Percentiles rank a stretch among this genome's conserved stretches.
These are phyloP conservation scores for Xylariaceae sp. DNA, from an alignment of 2,329 filamentous ascomycete species.

Conservation along the genomic window DNA sequence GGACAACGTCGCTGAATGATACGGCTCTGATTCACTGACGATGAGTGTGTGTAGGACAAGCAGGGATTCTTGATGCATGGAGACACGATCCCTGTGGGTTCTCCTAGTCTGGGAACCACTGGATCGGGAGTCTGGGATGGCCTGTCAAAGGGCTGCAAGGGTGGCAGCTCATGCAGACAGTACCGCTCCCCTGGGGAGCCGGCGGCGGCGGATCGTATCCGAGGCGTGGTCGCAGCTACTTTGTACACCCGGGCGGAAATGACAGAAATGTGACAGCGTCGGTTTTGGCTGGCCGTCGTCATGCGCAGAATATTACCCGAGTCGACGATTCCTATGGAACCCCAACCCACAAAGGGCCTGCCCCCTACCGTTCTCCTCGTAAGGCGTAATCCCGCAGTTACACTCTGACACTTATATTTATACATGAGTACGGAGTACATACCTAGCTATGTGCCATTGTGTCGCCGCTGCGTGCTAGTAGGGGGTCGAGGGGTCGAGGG, in stretches of 20 bases:
- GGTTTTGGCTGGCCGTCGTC: constrained; percentile 4
- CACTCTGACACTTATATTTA: neutral
- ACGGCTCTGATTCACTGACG: neutral
- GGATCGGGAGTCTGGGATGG: constrained; percentile 18
- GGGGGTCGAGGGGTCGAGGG: neutral
- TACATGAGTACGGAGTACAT: neutral
- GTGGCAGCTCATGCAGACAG: constrained; percentile 16
- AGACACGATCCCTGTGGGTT: constrained; percentile 3
- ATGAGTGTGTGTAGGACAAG: neutral
- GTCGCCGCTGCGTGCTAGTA: neutral
- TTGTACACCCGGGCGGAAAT: neutral
- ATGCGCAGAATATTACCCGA: constrained; percentile 6
- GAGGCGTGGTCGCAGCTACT: constrained; percentile 3
- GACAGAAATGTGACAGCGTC: neutral
- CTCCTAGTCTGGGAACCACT: constrained; percentile 11
- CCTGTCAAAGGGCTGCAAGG: constrained; percentile 14
- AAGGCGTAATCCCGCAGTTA: neutral
- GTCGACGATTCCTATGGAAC: neutral
- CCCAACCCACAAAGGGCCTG: neutral
- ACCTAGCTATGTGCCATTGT: neutral
- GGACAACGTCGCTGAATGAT: neutral
- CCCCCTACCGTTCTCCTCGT: neutral
- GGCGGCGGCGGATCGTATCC: constrained; percentile 12
- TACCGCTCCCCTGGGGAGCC: constrained; percentile 7
- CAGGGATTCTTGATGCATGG: constrained; percentile 10